Conservation (phyloP, 1,139 yeast species). For the Kurtzmaniella quercitrusa region DNA sequence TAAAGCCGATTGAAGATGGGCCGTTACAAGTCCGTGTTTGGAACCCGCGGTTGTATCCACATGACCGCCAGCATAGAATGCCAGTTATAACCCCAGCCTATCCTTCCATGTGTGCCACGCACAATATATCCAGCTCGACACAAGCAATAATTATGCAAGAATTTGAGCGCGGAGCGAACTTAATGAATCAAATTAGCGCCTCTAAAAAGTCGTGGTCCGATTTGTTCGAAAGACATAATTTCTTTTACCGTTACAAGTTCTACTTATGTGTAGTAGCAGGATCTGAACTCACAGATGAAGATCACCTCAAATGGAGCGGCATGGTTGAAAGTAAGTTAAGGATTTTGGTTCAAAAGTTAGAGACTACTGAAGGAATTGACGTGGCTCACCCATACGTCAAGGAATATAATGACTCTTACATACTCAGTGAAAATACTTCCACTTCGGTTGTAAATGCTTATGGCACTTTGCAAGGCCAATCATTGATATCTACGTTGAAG, state of each 20-base stretch:
- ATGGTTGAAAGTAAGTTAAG: conserved; percentile 87
- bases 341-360: conserved; percentile 75
- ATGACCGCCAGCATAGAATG: conserved; percentile 88
- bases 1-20: conserved; percentile 93
- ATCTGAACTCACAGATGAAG: conserved; percentile 67
- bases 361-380: conserved; percentile 66
- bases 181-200: conserved; percentile 63
- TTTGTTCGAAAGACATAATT: conserved; percentile 72
- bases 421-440: conserved; percentile 51
- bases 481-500: conserved; percentile 9
- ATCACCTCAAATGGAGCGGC: conserved; percentile 88
- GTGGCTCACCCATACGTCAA: conserved; percentile 90
- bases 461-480: conserved; percentile 48
- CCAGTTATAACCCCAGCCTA: conserved; percentile 99
- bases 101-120: conserved; percentile 99
- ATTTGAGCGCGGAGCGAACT: conserved; percentile 65
- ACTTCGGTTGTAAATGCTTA: conserved; percentile 51
- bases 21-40: conserved; percentile 94
- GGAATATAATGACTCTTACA: conserved; percentile 57
- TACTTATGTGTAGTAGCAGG: conserved; percentile 80
- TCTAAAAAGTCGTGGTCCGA: conserved; percentile 73
- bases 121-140: conserved; percentile 85
- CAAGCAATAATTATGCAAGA: conserved; percentile 76
- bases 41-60: conserved; percentile 90
- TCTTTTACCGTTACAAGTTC: conserved; percentile 79